Percentiles rank a stretch among this genome's conserved stretches.
Conservation (phyloP, 352 stramenopile genomes). For the Pythium scleroteichum region DNA sequence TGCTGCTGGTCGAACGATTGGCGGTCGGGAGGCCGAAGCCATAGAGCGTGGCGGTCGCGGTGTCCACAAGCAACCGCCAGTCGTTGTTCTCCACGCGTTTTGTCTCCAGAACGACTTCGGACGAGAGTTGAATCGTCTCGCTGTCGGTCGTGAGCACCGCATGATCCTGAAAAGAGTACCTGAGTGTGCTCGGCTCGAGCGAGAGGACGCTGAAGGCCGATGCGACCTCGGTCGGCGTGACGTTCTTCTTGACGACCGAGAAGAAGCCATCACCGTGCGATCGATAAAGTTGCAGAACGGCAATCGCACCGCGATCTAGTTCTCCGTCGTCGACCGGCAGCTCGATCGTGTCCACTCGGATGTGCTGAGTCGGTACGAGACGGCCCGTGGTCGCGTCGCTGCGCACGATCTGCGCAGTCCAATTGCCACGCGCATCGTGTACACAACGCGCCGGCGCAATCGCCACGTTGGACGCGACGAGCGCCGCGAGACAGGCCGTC, state of each 20-base stretch:
- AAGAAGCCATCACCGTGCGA: not conserved
- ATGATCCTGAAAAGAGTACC: not conserved
- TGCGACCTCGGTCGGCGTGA: not conserved
- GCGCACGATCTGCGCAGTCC: slow-evolving; percentile 3
- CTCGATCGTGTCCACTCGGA: not conserved
- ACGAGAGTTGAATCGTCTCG: not conserved
- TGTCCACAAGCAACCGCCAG: not conserved
- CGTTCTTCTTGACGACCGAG: not conserved
- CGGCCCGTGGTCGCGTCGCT: not conserved
- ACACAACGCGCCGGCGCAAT: slow-evolving; percentile 1
- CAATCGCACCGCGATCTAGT: not conserved
- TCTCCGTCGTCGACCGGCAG: not conserved
- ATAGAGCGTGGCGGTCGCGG: not conserved
- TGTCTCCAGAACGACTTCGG: not conserved
- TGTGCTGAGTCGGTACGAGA: not conserved
- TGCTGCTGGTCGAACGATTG: not conserved
- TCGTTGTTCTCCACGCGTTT: not conserved
- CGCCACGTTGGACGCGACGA: slow-evolving; percentile 1
- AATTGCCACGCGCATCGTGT: not conserved
- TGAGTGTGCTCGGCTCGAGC: not conserved
- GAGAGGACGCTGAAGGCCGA: not conserved
- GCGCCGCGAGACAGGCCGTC: not conserved
- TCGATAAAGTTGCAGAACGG: not conserved
- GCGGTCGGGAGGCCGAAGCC: not conserved
- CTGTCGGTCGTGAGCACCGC: not conserved